Base-by-base conservation (phyloP, 495 filamentous ascomycete species). In the Ramalina intermedia region DNA sequence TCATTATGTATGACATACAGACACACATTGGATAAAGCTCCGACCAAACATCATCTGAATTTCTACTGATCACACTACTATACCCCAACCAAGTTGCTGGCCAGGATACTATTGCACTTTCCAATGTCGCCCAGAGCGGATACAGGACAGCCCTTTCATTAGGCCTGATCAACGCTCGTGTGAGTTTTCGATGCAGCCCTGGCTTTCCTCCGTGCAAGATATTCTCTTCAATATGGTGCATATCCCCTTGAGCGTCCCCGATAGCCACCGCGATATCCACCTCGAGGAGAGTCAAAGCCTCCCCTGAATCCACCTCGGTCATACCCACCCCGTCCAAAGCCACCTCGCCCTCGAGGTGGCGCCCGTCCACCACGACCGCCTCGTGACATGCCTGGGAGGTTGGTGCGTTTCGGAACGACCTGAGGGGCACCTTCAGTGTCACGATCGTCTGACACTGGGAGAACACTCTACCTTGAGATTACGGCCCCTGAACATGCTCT, bases 361-460 rank as follows among this genome's bases (percentile, higher is more conserved):
- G 70, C 67, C 17, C 66, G 63, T 23, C 65, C 63, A 47, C 81
- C 80, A 48, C 86, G 75, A 17, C 90, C 81, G 27, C 84, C 85
- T 26, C 88, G 79, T 53, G 80, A 79, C 85, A 96, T 85, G 52
- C 93, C 93, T 1, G 93, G 93, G 38, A 99, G 68, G 62, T 99
- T 99, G 44, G 93, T 99, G 37, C 93, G 83, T 66, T 99, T 99
- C 4, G 93, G 93, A 2, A 88, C 86, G 35, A 99, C 85, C 85
- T 90, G 53, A 47, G 6, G 48, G 51, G 18, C 51, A 43, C 44
- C 49, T 49, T 48, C 54, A 51, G 49, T 46, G 55, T 41, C 21
- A 50, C 7, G 42, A 37, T 24, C 11, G 36, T 37, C 45, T 27
- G 45, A 58, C 26, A 9, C 27, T 18, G 20, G 36, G 35, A 29